Evolutionary conservation across 768 basidiomycete species (phyloP).

Genomic region (Phanerodontia chrysosporium): DNA sequence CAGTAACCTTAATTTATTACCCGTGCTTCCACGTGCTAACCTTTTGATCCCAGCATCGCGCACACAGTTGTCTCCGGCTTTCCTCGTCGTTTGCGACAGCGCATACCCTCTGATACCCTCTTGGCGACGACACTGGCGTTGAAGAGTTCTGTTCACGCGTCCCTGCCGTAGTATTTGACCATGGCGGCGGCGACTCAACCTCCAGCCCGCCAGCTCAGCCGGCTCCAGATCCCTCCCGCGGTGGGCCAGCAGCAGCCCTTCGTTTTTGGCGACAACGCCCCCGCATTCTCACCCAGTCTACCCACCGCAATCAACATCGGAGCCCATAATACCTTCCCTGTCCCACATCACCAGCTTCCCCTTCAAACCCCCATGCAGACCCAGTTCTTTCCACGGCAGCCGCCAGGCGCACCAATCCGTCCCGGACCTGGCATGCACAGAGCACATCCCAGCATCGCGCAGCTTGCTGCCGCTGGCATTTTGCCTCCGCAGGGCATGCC

Average conservation of each 20-base stretch:
- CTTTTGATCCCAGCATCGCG: slow-evolving; percentile 1
- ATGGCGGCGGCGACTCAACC: slow-evolving; percentile 22
- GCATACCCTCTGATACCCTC: slow-evolving; percentile 15
- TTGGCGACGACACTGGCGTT: slow-evolving; percentile 9
- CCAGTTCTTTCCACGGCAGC: slow-evolving; percentile 49
- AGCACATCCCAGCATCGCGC: slow-evolving; percentile 57
- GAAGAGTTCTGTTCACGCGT: neutral
- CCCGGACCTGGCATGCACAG: slow-evolving; percentile 43
- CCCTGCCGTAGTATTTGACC: neutral
- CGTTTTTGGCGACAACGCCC: slow-evolving; percentile 38
- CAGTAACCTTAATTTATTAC: neutral
- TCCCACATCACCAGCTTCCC: slow-evolving; percentile 28
- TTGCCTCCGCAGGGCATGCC: slow-evolving; percentile 52
- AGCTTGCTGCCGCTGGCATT: slow-evolving; percentile 57
- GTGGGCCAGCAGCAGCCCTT: slow-evolving; percentile 55
- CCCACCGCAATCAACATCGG: slow-evolving; percentile 55
- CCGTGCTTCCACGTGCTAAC: neutral
- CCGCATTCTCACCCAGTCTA: slow-evolving; percentile 61
- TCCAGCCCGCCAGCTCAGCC: slow-evolving; percentile 47
- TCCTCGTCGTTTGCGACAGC: slow-evolving; percentile 7
- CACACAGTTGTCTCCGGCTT: slow-evolving; percentile 2
- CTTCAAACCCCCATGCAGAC: slow-evolving; percentile 75
- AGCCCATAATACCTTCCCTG: slow-evolving; percentile 53
- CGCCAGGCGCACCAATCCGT: slow-evolving; percentile 46
- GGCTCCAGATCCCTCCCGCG: slow-evolving; percentile 53